Evolutionary conservation across 2,329 filamentous ascomycete genomes (phyloP).

Genomic region (Nigrospora osmanthi): DNA sequence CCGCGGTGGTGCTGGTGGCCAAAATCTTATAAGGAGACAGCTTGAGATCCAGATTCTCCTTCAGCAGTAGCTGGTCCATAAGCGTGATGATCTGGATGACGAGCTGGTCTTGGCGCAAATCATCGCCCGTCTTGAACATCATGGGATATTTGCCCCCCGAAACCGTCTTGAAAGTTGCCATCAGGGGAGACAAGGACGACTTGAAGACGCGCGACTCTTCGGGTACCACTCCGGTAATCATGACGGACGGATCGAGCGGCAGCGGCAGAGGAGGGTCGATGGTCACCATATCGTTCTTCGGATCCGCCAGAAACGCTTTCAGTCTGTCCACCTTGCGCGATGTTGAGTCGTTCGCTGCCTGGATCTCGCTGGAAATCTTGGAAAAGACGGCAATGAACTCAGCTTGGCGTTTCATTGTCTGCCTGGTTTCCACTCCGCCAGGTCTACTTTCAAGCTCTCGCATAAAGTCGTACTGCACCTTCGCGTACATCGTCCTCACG

Average conservation of each 20-base stretch:
- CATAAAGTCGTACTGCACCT: conserved; percentile 97
- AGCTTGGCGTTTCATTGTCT: conserved; percentile 74
- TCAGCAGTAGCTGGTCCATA: conserved; percentile 92
- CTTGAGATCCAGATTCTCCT: conserved; percentile 93
- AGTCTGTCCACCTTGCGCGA: conserved; percentile 75
- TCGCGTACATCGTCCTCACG: conserved; percentile 80
- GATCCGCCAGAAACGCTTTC: conserved; percentile 77
- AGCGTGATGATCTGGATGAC: conserved; percentile 96
- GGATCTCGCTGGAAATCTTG: conserved; percentile 83
- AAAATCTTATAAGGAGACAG: conserved; percentile 94
- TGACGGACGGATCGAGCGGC: conserved; percentile 77
- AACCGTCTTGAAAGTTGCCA: conserved; percentile 80
- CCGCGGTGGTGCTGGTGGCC: conserved; percentile 81
- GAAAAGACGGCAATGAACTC: conserved; percentile 83
- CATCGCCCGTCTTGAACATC: conserved; percentile 95
- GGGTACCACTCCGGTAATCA: conserved; percentile 70
- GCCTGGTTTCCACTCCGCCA: conserved; percentile 65
- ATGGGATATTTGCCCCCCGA: conserved; percentile 77
- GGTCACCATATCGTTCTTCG: conserved; percentile 76
- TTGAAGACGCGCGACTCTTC: conserved; percentile 92
- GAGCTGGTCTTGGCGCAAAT: conserved; percentile 91
- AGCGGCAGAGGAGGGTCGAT: conserved; percentile 85
- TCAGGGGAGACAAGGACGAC: conserved; percentile 84
- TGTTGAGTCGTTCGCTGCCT: conserved; percentile 69
- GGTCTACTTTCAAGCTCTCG: conserved; percentile 66